These are phyloP conservation scores for Pseudogymnoascus destructans DNA, from an alignment of 2,329 filamentous ascomycete species.

Conservation along the genomic window DNA sequence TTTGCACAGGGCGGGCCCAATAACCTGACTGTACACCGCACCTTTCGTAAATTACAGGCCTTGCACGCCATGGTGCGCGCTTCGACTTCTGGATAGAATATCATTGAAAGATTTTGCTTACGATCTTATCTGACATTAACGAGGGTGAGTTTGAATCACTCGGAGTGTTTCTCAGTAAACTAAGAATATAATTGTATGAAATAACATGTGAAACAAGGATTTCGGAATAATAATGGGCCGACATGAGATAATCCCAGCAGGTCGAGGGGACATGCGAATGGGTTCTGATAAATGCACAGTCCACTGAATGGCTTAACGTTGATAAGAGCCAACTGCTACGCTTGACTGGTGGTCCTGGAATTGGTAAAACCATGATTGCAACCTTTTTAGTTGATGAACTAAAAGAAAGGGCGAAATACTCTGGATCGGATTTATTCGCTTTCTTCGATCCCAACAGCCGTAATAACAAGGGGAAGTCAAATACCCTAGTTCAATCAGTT, in stretches of 20 bases:
- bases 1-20: not conserved
- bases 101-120: not conserved
- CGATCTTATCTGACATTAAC: not conserved
- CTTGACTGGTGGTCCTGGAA: constrained; percentile 6
- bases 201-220: not conserved
- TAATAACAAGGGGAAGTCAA: not conserved
- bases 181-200: too few relatives aligned
- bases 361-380: constrained; percentile 9
- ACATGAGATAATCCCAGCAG: too few relatives aligned
- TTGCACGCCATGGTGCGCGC: not conserved
- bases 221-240: not conserved
- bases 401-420: not conserved
- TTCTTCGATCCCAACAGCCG: not conserved
- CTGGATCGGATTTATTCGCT: not conserved
- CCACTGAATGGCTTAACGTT: not conserved
- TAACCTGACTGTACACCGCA: not conserved
- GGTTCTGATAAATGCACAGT: not conserved
- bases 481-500: not conserved
- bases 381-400: constrained; percentile 8
- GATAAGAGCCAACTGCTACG: not conserved
- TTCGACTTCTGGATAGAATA: not conserved
- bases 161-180: too few relatives aligned
- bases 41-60: not conserved
- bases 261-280: not conserved
- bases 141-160: not conserved